phyloP scores from a whole-genome alignment of 176 grass and related monocot species.

The Carex cristatella region DNA sequence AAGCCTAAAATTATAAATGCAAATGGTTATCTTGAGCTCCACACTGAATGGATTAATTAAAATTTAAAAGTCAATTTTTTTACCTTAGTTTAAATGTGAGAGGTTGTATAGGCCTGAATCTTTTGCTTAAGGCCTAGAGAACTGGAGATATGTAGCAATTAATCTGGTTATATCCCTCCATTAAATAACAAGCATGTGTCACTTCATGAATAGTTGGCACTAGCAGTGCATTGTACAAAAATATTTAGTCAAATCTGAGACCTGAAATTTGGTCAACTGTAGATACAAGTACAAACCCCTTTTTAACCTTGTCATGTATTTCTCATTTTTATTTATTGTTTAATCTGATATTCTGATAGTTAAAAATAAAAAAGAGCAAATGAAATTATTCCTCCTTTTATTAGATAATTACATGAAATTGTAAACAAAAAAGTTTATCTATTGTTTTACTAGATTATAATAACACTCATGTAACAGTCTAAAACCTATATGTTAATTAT shows the following conservation, averaged over 20 bases:
- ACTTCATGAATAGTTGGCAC: neutral
- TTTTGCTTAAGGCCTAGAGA: slow-evolving; percentile 5
- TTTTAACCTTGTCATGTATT: neutral
- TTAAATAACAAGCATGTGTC: slow-evolving; percentile 24
- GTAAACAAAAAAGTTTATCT: no score
- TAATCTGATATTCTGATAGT: neutral
- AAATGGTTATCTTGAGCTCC: slow-evolving; percentile 26
- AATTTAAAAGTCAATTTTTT: slow-evolving; percentile 2
- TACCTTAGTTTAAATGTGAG: neutral
- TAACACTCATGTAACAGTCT: no score
- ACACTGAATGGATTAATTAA: neutral
- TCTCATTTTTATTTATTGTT: neutral
- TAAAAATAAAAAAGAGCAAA: neutral
- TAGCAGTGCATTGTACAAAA: neutral
- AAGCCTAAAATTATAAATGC: neutral
- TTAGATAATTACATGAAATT: no score
- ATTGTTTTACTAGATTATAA: no score
- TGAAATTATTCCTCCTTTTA: neutral
- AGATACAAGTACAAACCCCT: neutral
- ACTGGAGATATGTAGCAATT: slow-evolving; percentile 1
- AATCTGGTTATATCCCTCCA: neutral
- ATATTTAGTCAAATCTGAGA: neutral
- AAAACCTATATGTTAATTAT: no score
- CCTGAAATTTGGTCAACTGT: neutral
- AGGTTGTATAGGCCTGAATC: neutral